Evolutionary conservation across 257 asterid species (phyloP), one percentile per base, ranked within the genome.

Genomic region (Lithospermum erythrorhizon): DNA sequence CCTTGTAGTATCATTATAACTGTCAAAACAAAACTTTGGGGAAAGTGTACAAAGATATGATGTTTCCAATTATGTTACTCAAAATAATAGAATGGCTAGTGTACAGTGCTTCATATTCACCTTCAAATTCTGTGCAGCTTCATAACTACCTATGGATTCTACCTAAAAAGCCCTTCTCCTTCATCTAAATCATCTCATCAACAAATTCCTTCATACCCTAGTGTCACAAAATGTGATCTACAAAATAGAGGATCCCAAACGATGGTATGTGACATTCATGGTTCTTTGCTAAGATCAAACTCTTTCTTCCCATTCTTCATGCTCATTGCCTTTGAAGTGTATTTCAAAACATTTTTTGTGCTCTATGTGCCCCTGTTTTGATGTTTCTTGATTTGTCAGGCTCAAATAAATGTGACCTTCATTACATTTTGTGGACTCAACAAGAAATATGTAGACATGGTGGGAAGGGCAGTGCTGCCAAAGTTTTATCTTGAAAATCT

Each of bases 301-400:
- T 79, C 91, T 0, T 82, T 85, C 62, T 90, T 87, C 54, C 97
- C 97, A 17, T 90, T 75, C 77, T 87, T 90, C 82, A 90, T 90
- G 97, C 86, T 90, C 6, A 83, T 87, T 21, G 94, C 97, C 6
- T 87, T 87, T 29, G 97, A 90, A 72, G 96, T 83, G 96, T 21
- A 62, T 47, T 15, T 82, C 29, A 68, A 96, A 19, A 91, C 97
- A 3, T 67, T 90, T 1, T 48, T 87, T 9, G 78, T 90, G 17
- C 87, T 90, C 30, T 15, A 0, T 78, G 65, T 19, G n/a, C n/a
- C n/a, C 96, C 97, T 1, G 13, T 87, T 13, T 22, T 83, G 16
- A 29, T 57, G 30, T 2, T 82, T 25, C 68, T 85, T 32, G 79
- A 74, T 55, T 61, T 59, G 72, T 67, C 22, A 73, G 69, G 55